Percentiles rank a stretch among this genome's conserved stretches.
phyloP scores from a whole-genome alignment of 2,329 filamentous ascomycete genomes.

The Fonsecaea multimorphosa region DNA sequence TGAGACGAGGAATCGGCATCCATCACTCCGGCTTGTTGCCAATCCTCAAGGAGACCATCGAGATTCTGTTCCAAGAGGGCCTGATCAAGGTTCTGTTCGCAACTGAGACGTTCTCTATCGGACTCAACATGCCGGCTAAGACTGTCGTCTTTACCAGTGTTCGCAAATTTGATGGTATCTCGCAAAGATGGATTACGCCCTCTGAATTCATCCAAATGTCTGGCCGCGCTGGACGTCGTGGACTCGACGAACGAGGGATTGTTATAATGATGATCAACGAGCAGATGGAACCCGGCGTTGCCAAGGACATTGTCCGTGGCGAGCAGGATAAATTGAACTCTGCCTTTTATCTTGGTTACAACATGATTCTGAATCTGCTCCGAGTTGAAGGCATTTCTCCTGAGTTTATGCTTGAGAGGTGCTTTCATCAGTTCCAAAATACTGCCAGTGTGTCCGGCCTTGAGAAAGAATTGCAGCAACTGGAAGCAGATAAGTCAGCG shows the following conservation, averaged over 20 bases:
- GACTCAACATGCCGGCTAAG: slow-evolving; percentile 98
- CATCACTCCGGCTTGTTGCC: slow-evolving; percentile 95
- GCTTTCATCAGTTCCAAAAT: slow-evolving; percentile 98
- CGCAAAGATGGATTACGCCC: slow-evolving; percentile 81
- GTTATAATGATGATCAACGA: slow-evolving; percentile 99
- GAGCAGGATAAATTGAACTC: slow-evolving; percentile 98
- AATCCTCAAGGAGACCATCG: slow-evolving; percentile 97
- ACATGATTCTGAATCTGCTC: slow-evolving; percentile 97
- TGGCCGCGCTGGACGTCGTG: slow-evolving; percentile 92
- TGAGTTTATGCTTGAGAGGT: slow-evolving; percentile 97
- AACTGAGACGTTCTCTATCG: slow-evolving; percentile 98
- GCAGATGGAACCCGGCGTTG: slow-evolving; percentile 92
- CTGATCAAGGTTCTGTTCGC: slow-evolving; percentile 97
- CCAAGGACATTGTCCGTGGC: slow-evolving; percentile 92
- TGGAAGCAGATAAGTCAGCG: slow-evolving; percentile 75
- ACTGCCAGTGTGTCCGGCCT: slow-evolving; percentile 81
- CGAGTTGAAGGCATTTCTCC: slow-evolving; percentile 99
- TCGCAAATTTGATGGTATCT: slow-evolving; percentile 88
- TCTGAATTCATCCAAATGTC: slow-evolving; percentile 99
- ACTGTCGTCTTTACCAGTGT: slow-evolving; percentile 99
- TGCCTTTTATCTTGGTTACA: slow-evolving; percentile 96
- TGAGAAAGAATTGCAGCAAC: slow-evolving; percentile 79
- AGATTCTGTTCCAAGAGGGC: slow-evolving; percentile 98
- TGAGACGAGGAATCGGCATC: slow-evolving; percentile 91
- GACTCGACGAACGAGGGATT: slow-evolving; percentile 95